phyloP scores from a whole-genome alignment of 106 monocot species.

The Hemerocallis citrina region DNA sequence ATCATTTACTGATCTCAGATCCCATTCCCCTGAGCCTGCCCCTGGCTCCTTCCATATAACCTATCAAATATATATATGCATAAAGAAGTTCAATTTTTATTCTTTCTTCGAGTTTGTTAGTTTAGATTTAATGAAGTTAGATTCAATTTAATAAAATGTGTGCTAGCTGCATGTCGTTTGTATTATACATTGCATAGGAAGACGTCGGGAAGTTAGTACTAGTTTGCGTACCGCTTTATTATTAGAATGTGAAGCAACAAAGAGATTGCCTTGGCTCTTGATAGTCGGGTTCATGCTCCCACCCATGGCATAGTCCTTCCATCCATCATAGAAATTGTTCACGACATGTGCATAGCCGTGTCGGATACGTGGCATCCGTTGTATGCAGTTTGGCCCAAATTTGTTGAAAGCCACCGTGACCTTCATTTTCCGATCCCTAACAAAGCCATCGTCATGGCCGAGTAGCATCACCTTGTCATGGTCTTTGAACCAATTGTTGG shows the following conservation, averaged over 20 bases:
- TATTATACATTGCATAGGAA: too few relatives aligned
- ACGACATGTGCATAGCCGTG: conserved; percentile 73
- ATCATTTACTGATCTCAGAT: conserved; percentile 57
- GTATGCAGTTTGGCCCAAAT: conserved; percentile 62
- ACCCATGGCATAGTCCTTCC: conserved; percentile 69
- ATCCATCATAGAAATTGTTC: conserved; percentile 81
- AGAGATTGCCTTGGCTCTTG: conserved; percentile 58
- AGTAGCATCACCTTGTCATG: conserved; percentile 80
- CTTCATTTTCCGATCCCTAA: conserved; percentile 32
- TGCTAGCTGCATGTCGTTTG: too few relatives aligned
- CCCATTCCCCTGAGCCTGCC: conserved; percentile 14
- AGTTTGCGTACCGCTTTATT: conserved; percentile 35
- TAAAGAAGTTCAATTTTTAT: too few relatives aligned
- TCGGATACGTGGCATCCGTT: conserved; percentile 60
- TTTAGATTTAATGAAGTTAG: too few relatives aligned
- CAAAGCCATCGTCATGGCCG: conserved; percentile 45
- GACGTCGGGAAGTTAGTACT: too few relatives aligned
- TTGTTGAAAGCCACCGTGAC: conserved; percentile 57
- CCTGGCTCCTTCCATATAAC: conserved; percentile 27
- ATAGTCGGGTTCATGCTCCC: conserved; percentile 70
- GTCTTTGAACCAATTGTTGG: conserved; percentile 80
- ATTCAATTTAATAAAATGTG: too few relatives aligned
- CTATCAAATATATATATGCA: conserved; percentile 9
- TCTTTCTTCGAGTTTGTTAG: too few relatives aligned
- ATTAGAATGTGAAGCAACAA: conserved; percentile 24